phyloP scores from a whole-genome alignment of 176 grass and related monocot species.

The Musa beccarii region DNA sequence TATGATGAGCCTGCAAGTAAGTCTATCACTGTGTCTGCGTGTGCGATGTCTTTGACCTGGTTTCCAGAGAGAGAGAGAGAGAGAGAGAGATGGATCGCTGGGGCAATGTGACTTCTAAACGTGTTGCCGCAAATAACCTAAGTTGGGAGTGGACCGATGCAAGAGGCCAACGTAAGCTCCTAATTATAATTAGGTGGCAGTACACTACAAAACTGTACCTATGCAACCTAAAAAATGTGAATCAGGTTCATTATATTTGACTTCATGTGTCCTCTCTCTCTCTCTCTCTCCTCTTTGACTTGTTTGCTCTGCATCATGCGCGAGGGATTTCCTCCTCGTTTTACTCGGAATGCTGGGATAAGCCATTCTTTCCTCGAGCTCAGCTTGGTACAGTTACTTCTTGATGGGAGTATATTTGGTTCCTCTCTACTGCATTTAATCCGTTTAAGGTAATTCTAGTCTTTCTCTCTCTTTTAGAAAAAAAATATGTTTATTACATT shows the following conservation, averaged over 20 bases:
- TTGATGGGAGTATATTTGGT: too few species aligned
- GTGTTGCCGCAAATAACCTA: neutral
- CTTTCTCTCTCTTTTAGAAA: too few species aligned
- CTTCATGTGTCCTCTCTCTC: neutral
- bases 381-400: too few species aligned
- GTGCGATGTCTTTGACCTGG: neutral
- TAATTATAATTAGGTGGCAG: neutral
- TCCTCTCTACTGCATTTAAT: too few species aligned
- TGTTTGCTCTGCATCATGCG: too few species aligned
- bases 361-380: neutral
- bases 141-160: neutral
- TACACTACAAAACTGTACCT: neutral
- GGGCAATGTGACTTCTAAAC: neutral
- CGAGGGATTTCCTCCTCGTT: too few species aligned
- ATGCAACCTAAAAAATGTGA: neutral
- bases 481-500: too few species aligned
- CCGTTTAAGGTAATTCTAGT: too few species aligned
- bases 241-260: neutral
- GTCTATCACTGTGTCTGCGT: neutral
- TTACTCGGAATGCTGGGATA: neutral
- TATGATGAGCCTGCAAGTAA: neutral
- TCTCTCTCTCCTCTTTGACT: neutral
- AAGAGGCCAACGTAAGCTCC: neutral
- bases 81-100: neutral
- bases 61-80: neutral